Base-by-base conservation (phyloP, 2,329 filamentous ascomycete species). In the Neofusicoccum parvum region DNA sequence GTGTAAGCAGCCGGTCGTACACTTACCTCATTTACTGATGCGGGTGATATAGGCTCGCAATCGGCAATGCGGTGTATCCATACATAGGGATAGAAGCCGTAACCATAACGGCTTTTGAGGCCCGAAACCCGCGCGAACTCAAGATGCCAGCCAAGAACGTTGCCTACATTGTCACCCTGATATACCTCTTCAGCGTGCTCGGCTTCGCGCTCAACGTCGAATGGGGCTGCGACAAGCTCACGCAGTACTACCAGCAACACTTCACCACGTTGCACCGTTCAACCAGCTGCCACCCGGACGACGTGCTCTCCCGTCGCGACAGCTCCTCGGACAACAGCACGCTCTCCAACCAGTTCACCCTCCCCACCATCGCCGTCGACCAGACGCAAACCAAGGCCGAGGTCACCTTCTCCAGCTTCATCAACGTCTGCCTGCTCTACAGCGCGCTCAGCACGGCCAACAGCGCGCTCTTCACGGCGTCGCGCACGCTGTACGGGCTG, bases 21-120 rank as follows among this genome's bases (percentile, higher is more conserved):
- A 39, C 27, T 27, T 9, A 2, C 15, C 7, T 14, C n/a, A 39
- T 41, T 41, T 14, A 43, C 14, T 41, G 34, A 41, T 1, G 4
- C 23, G 17, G 5, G 15, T 5, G 20, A 3, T 9, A 7, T n/a
- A 65, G 76, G 4, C 71, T 76, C 43, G 69, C 69, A 5, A 71
- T 78, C 5, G 58, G 75, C 5, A 71, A 75, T 39, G 69, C 69
- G 2, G 70, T 78, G 2, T 78, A 74, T 15, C 70, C 74, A 15
- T 78, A 72, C 58, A 69, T 74, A n/a, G 76, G 76, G 0, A 70
- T 78, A 14, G 76, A 78, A 48, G 71, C 76, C 5, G 69, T 75
- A 1, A 72, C 76, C 1, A 72, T 74, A 1, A 76, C 73, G 9
- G 76, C 76, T 3, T 68, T 77, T 14, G 76, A 78, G 68, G 76